Conservation (phyloP, 1,284 basidiomycete species). For the Neolentinus lepideus region DNA sequence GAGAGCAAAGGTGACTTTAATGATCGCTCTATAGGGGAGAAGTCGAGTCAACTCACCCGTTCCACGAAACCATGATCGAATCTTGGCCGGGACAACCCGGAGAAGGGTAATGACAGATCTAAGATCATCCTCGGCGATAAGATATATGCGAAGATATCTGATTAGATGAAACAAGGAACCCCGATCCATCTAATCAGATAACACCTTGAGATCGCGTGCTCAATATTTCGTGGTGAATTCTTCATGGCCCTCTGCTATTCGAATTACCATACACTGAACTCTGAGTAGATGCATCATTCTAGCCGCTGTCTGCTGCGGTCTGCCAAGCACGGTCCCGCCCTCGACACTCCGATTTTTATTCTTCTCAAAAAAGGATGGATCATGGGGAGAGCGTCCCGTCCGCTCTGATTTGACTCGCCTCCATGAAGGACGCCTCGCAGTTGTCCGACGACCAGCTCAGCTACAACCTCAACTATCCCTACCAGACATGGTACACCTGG, state of each 20-base stretch:
- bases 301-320: neutral
- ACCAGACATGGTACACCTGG: neutral
- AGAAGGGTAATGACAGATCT: neutral
- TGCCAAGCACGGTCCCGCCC: neutral
- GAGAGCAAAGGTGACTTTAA: no score
- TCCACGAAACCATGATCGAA: neutral
- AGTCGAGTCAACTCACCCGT: no score
- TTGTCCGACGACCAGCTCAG: neutral
- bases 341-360: neutral
- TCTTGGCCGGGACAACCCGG: neutral
- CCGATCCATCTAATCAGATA: neutral
- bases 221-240: neutral
- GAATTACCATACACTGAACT: neutral
- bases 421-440: neutral
- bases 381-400: no score
- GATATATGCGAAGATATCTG: neutral
- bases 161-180: neutral
- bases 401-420: neutral
- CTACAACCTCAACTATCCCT: neutral
- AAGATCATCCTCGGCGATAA: neutral
- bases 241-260: neutral
- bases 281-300: neutral
- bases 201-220: neutral
- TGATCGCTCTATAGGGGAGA: no score
- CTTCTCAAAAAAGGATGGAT: no score